Conservation (phyloP, 345 rosid species). For the Eucalyptus cloeziana region DNA sequence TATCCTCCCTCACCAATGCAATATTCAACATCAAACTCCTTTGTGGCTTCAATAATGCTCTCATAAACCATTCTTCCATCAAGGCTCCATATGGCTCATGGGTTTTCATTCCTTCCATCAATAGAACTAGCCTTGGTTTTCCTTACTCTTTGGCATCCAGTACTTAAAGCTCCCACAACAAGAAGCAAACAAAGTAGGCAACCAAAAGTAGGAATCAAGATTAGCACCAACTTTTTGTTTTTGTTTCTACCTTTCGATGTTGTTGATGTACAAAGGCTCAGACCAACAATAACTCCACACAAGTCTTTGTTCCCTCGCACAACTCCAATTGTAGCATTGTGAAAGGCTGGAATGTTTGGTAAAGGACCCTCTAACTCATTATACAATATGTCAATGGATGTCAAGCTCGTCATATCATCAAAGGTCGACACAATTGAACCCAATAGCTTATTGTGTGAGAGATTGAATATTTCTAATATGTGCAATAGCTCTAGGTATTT, state of each 20-base stretch:
- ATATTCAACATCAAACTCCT: too few relatives aligned
- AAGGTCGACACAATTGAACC: background rate
- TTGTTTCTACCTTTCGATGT: background rate
- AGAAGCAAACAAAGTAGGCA: background rate
- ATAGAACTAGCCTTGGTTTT: too few relatives aligned
- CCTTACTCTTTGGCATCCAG: background rate
- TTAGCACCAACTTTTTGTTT: background rate
- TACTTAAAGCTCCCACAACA: background rate
- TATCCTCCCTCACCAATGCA: too few relatives aligned
- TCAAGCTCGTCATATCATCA: background rate
- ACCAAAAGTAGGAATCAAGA: background rate
- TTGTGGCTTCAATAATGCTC: too few relatives aligned
- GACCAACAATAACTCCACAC: conserved; percentile 1
- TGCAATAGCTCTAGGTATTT: background rate
- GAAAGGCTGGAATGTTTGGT: conserved; percentile 15
- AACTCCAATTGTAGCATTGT: background rate
- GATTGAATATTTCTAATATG: background rate
- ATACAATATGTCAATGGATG: conserved; percentile 2
- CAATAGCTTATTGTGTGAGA: background rate
- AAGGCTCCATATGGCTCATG: too few relatives aligned
- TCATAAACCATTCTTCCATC: too few relatives aligned
- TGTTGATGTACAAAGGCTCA: background rate
- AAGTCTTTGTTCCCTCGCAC: conserved; percentile 3
- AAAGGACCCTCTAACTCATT: conserved; percentile 16
- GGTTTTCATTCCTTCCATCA: too few relatives aligned